Evolutionary conservation across 345 rosid species (phyloP).

Genomic region (Nasturtium officinale): DNA sequence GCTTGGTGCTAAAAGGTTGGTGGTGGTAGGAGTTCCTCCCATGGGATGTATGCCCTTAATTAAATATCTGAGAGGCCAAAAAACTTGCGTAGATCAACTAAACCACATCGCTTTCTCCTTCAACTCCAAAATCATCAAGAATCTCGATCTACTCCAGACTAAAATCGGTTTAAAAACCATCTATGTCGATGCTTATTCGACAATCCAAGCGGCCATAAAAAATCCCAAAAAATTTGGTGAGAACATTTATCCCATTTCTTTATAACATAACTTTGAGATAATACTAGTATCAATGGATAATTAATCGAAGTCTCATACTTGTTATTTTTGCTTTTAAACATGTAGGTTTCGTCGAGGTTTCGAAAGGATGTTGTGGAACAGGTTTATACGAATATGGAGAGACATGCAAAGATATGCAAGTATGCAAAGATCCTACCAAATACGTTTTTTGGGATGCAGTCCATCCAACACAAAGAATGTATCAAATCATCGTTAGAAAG

Average conservation of each 20-base stretch:
- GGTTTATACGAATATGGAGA: slow-evolving; percentile 73
- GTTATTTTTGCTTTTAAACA: neutral
- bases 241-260: neutral
- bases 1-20: slow-evolving; percentile 62
- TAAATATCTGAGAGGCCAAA: slow-evolving; percentile 53
- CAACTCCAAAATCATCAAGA: slow-evolving; percentile 55
- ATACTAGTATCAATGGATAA: neutral
- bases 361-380: slow-evolving; percentile 80
- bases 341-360: slow-evolving; percentile 59
- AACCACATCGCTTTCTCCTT: slow-evolving; percentile 57
- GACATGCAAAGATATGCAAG: slow-evolving; percentile 62
- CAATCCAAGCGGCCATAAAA: slow-evolving; percentile 52
- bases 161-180: slow-evolving; percentile 54
- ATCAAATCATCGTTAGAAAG: slow-evolving; percentile 57
- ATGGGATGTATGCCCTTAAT: slow-evolving; percentile 88
- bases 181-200: slow-evolving; percentile 56
- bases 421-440: slow-evolving; percentile 63
- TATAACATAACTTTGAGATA: neutral
- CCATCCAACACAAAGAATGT: slow-evolving; percentile 81
- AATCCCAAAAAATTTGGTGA: slow-evolving; percentile 63
- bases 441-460: slow-evolving; percentile 86
- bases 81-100: slow-evolving; percentile 52
- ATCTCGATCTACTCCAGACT: slow-evolving; percentile 40
- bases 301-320: neutral
- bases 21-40: slow-evolving; percentile 83